Base-by-base conservation (phyloP, 2,329 filamentous ascomycete species). In the Hortaea werneckii region DNA sequence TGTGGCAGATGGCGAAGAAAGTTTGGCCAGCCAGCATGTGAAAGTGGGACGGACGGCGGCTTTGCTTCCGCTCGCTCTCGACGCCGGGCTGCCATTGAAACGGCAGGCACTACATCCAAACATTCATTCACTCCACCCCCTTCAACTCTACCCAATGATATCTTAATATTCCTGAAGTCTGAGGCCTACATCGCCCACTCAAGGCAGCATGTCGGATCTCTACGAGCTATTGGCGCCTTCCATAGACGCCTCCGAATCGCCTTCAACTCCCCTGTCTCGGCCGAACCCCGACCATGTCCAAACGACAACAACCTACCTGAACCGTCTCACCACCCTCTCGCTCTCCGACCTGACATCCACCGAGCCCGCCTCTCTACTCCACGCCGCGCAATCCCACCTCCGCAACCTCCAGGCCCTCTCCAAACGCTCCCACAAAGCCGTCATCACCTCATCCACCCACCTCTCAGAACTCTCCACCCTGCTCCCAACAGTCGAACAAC, bases 391-490 rank as follows among this genome's bases (percentile, higher is more conserved):
- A 51, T 85, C 86, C 0, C 77, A 85, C 37, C 76, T 90, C 10
- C 78, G 94, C 37, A 86, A 87, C 0, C 76, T 96, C 1, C 92
- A 98, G 63, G 78, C 80, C 0, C 79, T 96, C 42, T 90, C 89
- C 6, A 94, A 94, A 57, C 85, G 86, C 55, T 95, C 89, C 0
- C 83, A 95, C 65, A 86, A 83, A 61, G 76, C 82, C 12, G 82
- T 96, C 53, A 88, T 95, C 56, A 75, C 82, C 44, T 92, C 90
- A 4, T 82, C 86, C 20, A 77, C 80, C 55, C 82, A 85, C 56
- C 81, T 96, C 58, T 76, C 79, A n/a, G 80, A 80, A 7, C 75
- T 96, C 6, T 73, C 74, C 42, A 72, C 75, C n/a, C 78, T 82
- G 1, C 72, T 98, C n/a, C 85, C 87, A 0, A 65, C 71, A 10